Evolutionary conservation across 2,329 filamentous ascomycete species (phyloP), one percentile per base, ranked within the genome.

Genomic region (Microcera coccophila): DNA sequence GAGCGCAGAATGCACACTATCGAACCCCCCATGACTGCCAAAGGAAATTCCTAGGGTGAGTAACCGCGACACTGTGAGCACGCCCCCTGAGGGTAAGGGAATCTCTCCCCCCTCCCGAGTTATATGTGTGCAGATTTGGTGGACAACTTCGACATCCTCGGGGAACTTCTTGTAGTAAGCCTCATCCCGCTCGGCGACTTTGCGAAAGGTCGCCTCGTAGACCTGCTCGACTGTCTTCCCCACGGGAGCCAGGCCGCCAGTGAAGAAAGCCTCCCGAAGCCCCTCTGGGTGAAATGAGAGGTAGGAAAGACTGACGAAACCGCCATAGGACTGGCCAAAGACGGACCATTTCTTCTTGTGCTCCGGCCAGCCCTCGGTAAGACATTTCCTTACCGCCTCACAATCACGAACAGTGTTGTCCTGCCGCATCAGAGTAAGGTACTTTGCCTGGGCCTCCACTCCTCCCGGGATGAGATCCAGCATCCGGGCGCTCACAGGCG

Each of bases 261-360:
- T 87, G 24, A 90, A 74, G 61, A 95, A 97, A 18, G 81, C 81
- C 68, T 97, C 91, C 21, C 82, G 80, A 18, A 97, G 67, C 1
- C 86, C 85, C 43, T 89, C 77, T 0, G 88, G 87, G 54, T 79
- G 83, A 62, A 87, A 82, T 3, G 86, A 93, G 14, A 97, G 76
- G 63, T 96, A 97, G 7, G 85, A 91, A 24, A 89, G 73, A 36
- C 75, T 77, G 59, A 90, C 87, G 65, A 95, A 96, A 1, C 91
- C 91, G 29, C 91, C 91, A 64, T 95, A 97, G 14, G 85, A 90
- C 68, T 96, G 91, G 8, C 91, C 91, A 49, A 95, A 84, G 21
- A 93, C 77, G 44, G 82, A 85, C 91, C 90, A 96, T 61, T 84
- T 82, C 62, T 82, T 79, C 61, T 85, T 82, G 36, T 84, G 79